Evolutionary conservation across 352 stramenopile species (phyloP).

Genomic region (Blastocystis sp.): DNA sequence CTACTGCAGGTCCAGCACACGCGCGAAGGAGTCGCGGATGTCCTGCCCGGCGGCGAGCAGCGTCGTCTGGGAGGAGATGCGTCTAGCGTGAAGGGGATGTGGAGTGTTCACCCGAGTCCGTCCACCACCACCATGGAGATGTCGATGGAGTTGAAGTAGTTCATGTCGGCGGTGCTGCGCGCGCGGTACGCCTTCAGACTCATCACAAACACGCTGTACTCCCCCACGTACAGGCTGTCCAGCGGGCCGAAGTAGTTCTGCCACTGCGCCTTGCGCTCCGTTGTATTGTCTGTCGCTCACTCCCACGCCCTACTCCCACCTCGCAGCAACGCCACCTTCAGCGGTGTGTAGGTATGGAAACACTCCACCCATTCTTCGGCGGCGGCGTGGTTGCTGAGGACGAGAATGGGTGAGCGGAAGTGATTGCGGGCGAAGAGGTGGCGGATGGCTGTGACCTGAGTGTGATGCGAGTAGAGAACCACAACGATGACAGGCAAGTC

Average conservation of each 20-base stretch:
- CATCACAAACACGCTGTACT: slow-evolving; percentile 55
- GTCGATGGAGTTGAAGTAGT: slow-evolving; percentile 9
- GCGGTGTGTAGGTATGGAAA: slow-evolving; percentile 23
- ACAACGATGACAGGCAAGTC: neutral
- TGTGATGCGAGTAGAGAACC: neutral
- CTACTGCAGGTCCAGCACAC: slow-evolving; percentile 36
- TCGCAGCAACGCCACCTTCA: slow-evolving; percentile 48
- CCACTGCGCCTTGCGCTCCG: slow-evolving; percentile 15
- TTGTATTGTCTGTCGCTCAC: neutral
- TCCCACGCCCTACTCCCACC: neutral
- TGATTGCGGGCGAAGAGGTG: slow-evolving; percentile 35
- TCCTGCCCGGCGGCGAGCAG: neutral
- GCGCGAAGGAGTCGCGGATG: neutral
- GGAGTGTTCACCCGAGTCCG: neutral
- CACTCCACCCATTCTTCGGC: neutral
- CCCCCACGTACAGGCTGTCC: neutral
- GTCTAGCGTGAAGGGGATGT: neutral
- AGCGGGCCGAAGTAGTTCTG: slow-evolving; percentile 13
- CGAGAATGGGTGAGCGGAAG: slow-evolving; percentile 17
- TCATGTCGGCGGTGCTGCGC: slow-evolving; percentile 2
- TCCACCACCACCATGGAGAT: neutral
- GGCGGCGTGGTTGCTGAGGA: neutral
- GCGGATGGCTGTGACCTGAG: neutral
- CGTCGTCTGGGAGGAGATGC: neutral
- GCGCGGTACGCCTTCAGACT: neutral